Base-by-base conservation (phyloP, 345 rosid genomes). In the Hevea brasiliensis region DNA sequence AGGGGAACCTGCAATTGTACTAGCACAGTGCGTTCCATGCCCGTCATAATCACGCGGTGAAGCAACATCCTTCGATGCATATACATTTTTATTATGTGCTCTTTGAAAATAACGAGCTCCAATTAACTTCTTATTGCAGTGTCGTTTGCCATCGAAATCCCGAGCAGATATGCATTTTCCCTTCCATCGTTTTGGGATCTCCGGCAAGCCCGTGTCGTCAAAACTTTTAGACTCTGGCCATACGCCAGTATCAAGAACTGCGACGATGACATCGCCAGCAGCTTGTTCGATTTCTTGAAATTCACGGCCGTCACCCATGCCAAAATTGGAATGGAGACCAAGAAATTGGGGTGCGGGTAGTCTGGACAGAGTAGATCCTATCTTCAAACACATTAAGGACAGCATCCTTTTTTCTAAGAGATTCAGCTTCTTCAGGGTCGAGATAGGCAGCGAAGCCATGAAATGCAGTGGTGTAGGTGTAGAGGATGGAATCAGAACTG, bases 161-260 rank as follows among this genome's bases (percentile, higher is more conserved):
- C 84, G 51, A 4, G 89, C 92, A 3, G 90, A 72, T 66, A 88
- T 90, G 71, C 98, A 94, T 78, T 74, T 66, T 0, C 97, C 98
- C 20, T 51, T 72, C 98, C 97, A 94, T 54, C 82, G 80, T 0
- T 81, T 63, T 0, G 97, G 94, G 65, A 92, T 77, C 65, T 65
- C 85, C 0, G 94, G 84, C 90, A 92, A 88, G 5, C 85, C 90
- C 0, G 79, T 47, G 51, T 90, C 98, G 50, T 85, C 85, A 18
- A 81, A 92, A 18, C 93, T 88, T 56, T 78, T 81, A 0, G 92
- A 89, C 71, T 92, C 97, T 0, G 98, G 98, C 98, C 96, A 94
- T 17, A 92, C 86, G 0, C 98, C 96, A 0, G 96, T 87, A 53
- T 94, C 98, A 0, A 92, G 83, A 32, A 94, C 93, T 1, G 97